These are phyloP conservation scores for Sclerotinia minor DNA, from an alignment of 2,329 filamentous ascomycete genomes.

Conservation along the genomic window DNA sequence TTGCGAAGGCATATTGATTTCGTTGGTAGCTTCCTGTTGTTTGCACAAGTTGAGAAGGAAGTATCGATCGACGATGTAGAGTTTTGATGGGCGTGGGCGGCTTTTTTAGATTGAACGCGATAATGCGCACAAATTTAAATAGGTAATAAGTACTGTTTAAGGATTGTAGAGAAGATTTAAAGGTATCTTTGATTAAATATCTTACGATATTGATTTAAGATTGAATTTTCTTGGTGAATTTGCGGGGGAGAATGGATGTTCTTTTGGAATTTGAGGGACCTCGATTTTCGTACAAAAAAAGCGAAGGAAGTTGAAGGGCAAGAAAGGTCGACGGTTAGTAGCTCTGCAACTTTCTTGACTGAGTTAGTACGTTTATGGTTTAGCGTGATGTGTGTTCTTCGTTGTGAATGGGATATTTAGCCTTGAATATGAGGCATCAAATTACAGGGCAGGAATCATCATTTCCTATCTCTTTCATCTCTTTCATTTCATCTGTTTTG, in stretches of 20 bases:
- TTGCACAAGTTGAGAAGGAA: constrained; percentile 3
- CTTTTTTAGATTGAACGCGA: constrained; percentile 9
- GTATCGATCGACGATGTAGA: neutral
- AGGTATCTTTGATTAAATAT: constrained; percentile 5
- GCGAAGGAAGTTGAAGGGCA: constrained; percentile 20
- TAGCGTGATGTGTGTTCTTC: neutral
- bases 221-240: constrained; percentile 8
- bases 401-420: neutral
- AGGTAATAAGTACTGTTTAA: neutral
- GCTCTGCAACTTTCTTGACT: neutral
- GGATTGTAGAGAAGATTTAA: constrained; percentile 11
- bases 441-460: too few species aligned
- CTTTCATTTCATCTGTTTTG: too few species aligned
- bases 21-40: constrained; percentile 13
- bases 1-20: constrained; percentile 32
- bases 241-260: constrained; percentile 1
- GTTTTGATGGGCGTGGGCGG: constrained; percentile 18
- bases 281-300: constrained; percentile 23
- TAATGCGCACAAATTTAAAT: constrained; percentile 23
- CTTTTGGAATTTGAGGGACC: constrained; percentile 13
- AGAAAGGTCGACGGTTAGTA: constrained; percentile 15
- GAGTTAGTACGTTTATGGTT: neutral
- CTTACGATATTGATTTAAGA: constrained; percentile 7
- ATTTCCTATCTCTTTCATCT: too few species aligned
- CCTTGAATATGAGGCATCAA: too few species aligned